A percentile compares a stretch with the other conserved stretches of the same genome.
Conservation (phyloP, 768 basidiomycete species). For the Pisolithus microcarpus region DNA sequence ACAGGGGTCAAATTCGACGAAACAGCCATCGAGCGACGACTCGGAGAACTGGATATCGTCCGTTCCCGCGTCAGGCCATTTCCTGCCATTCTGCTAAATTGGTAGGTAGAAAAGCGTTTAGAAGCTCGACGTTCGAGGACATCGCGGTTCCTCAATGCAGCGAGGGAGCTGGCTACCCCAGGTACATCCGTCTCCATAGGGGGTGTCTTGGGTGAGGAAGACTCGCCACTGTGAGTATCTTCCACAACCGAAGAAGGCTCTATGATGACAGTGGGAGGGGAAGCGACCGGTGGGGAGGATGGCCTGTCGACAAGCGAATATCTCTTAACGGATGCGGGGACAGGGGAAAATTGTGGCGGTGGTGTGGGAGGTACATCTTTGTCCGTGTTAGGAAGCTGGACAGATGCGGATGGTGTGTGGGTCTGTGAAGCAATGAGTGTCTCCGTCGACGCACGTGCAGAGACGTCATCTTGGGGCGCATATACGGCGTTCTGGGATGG, state of each 20-base stretch:
- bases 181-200: constrained; percentile 40
- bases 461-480: constrained; percentile 1
- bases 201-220: constrained; percentile 31
- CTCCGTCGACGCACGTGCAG: constrained; percentile 8
- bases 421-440: constrained; percentile 4
- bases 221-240: constrained; percentile 20
- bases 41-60: constrained; percentile 40
- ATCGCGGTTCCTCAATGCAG: constrained; percentile 82
- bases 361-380: constrained; percentile 23
- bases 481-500: background rate
- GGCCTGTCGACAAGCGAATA: constrained; percentile 78
- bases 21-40: constrained; percentile 62
- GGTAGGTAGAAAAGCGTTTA: constrained; percentile 92
- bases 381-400: constrained; percentile 16
- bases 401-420: constrained; percentile 2
- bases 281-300: constrained; percentile 31
- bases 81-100: constrained; percentile 91
- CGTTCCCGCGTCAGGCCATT: constrained; percentile 40
- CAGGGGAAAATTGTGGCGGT: constrained; percentile 21
- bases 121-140: constrained; percentile 85
- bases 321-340: constrained; percentile 66
- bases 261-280: constrained; percentile 45
- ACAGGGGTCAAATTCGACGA: constrained; percentile 56
- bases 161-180: constrained; percentile 73
- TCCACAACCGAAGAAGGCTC: constrained; percentile 21